Evolutionary conservation across 1,284 basidiomycete genomes (phyloP), one percentile per base, ranked within the genome.

Genomic region (Macrocystidia cucumis): DNA sequence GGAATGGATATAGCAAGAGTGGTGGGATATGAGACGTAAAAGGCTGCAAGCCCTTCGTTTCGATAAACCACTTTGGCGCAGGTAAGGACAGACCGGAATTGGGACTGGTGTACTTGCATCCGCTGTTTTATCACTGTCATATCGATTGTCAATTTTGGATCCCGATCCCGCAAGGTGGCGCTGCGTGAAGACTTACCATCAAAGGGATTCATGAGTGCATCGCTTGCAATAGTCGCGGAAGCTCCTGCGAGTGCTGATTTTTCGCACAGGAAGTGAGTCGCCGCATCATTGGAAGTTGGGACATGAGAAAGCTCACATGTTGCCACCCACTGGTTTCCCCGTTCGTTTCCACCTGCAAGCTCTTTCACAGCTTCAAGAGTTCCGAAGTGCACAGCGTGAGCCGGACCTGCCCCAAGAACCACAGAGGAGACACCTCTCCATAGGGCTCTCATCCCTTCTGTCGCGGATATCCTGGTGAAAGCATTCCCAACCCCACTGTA

Each of bases 201-300:
- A 56, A 99, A 99, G 3, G 96, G 96, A 61, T 98, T 99, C 96
- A 99, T 99, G 41, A 98, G 69, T 5, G 95, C 95, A 65, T 99
- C 96, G 39, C 87, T 87, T 2, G 91, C 88, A 49, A 96, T 88
- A 13, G 95, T 98, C 0, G 96, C 96, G 1, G 84, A 78, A 35
- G 92, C 95, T 46, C 96, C 96, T 18, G 96, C 96, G 17, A 95
- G 54, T 12, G 93, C 93, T 86, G 41, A 29, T 20, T 19, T 44
- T 38, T 13, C 21, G 24, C 35, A 31, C 4, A 30, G 29, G 36
- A 35, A 16, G 23, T 22, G 33, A 24, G 16, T 17, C 22, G 14
- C 19, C 9, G 23, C 21, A 6, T 14, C 5, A 27, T 35, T 31
- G 21, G 37, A 29, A 27, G 27, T 19, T n/a, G n/a, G n/a, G n/a